Conservation (phyloP, 345 rosid genomes). For the Conringia planisiliqua region DNA sequence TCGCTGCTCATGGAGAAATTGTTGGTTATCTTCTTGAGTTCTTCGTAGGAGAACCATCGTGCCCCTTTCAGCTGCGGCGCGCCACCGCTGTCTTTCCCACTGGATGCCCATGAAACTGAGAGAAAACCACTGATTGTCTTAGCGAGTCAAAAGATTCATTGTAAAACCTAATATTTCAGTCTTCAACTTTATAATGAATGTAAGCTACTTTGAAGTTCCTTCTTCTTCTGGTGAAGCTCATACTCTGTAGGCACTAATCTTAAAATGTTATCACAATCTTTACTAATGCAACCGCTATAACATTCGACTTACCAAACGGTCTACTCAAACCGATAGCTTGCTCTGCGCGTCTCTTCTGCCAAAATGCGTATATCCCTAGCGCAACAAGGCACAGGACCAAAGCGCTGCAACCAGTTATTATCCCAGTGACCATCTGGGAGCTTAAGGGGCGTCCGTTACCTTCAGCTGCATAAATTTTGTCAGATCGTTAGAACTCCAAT, state of each 20-base stretch:
- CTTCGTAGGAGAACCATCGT: constrained; percentile 90
- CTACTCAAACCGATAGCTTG: constrained; percentile 77
- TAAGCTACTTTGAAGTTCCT: neutral
- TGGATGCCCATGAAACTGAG: constrained; percentile 88
- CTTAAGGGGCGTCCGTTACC: constrained; percentile 44
- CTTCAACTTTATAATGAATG: neutral
- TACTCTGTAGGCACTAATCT: neutral
- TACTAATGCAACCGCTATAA: neutral
- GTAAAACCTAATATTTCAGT: neutral
- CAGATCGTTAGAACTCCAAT: neutral
- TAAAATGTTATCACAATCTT: neutral
- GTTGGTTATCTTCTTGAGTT: constrained; percentile 74
- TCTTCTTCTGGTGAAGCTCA: neutral
- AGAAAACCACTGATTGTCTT: neutral
- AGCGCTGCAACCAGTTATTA: constrained; percentile 48
- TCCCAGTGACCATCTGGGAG: constrained; percentile 41
- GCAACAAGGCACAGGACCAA: constrained; percentile 65
- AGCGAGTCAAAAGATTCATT: neutral
- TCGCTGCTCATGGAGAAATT: constrained; percentile 69
- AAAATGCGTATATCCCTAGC: constrained; percentile 65
- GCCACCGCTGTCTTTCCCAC: constrained; percentile 80
- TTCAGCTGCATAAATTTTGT: constrained; percentile 40
- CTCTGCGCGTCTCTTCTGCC: constrained; percentile 94
- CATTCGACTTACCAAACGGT: constrained; percentile 68
- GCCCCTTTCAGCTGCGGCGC: constrained; percentile 96